Evolutionary conservation across 768 basidiomycete genomes (phyloP).

Genomic region (Antrodiella citrinella): DNA sequence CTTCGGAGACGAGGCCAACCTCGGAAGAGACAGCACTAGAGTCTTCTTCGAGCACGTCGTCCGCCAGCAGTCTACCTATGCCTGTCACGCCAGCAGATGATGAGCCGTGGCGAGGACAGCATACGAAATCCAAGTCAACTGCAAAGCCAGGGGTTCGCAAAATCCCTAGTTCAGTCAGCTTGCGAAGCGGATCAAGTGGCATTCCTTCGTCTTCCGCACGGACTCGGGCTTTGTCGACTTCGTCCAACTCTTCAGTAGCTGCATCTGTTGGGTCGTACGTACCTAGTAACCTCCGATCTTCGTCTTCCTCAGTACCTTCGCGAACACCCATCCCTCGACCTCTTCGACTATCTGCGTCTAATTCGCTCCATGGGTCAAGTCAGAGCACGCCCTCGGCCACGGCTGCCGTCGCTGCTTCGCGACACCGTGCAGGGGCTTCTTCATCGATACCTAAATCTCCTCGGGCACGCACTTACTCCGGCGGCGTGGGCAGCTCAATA

Average conservation of each 20-base stretch:
- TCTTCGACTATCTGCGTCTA: constrained; percentile 13
- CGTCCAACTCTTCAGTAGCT: constrained; percentile 4
- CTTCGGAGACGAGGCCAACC: neutral
- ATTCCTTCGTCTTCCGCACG: constrained; percentile 4
- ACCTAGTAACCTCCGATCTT: neutral
- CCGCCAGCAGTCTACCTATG: constrained; percentile 16
- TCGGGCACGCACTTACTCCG: too few relatives aligned
- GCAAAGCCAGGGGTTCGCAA: neutral
- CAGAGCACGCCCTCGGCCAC: constrained; percentile 2
- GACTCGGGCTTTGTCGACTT: constrained; percentile 8
- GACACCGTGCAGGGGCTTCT: neutral
- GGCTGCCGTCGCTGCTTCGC: neutral
- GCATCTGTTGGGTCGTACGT: constrained; percentile 5
- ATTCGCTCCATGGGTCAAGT: neutral
- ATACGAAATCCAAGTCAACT: neutral
- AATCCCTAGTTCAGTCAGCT: constrained; percentile 1
- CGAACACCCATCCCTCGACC: constrained; percentile 13
- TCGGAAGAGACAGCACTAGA: constrained; percentile 12
- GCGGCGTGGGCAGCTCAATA: too few relatives aligned
- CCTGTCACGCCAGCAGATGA: constrained; percentile 16
- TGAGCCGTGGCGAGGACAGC: neutral
- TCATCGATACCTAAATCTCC: too few relatives aligned
- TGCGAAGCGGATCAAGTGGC: constrained; percentile 5
- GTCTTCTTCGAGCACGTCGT: constrained; percentile 15
- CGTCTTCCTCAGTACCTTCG: constrained; percentile 1